Evolutionary conservation across 495 filamentous ascomycete genomes (phyloP), one percentile per base, ranked within the genome.

Genomic region (Lepraria neglecta): DNA sequence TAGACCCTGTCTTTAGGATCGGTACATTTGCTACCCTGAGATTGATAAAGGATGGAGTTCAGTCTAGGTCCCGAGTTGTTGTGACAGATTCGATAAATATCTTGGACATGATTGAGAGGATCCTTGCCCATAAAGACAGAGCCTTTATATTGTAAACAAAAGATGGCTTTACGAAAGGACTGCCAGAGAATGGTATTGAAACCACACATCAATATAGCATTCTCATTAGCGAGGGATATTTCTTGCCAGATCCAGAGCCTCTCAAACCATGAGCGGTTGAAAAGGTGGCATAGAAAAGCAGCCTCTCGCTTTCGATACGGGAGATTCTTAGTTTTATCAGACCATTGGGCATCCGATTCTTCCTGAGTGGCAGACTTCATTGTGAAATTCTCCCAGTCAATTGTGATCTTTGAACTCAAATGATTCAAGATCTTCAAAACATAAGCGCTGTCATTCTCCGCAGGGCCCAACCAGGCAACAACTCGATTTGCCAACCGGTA

Each of bases 1-100:
- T 61, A 55, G 4, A 61, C 43, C 24, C 45, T 61, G 42, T 61
- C 59, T 45, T 24, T 43, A 6, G 46, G 46, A 61, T 61, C 59
- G 15, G 59, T 44, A n/a, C 50, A 61, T 15, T 54, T 31, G 33
- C 47, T 30, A 3, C 44, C 21, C 45, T 30, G 27, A 10, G 19
- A 44, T n/a, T n/a, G 19, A 15, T 60, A 6, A 5, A 60, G 38
- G 21, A n/a, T n/a, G n/a, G n/a, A n/a, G n/a, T n/a, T n/a, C n/a
- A n/a, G n/a, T n/a, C n/a, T n/a, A 51, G n/a, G 2, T 12, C 15
- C 14, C 24, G 17, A 40, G 43, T 30, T 17, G 24, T 40, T 17
- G 9, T 17, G n/a, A n/a, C n/a, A n/a, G n/a, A n/a, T n/a, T n/a
- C n/a, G n/a, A n/a, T 31, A 5, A 38, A 14, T 28, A 31, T 28